phyloP scores from a whole-genome alignment of 192 early-diverging fungal species.

The Coemansia sp. region DNA sequence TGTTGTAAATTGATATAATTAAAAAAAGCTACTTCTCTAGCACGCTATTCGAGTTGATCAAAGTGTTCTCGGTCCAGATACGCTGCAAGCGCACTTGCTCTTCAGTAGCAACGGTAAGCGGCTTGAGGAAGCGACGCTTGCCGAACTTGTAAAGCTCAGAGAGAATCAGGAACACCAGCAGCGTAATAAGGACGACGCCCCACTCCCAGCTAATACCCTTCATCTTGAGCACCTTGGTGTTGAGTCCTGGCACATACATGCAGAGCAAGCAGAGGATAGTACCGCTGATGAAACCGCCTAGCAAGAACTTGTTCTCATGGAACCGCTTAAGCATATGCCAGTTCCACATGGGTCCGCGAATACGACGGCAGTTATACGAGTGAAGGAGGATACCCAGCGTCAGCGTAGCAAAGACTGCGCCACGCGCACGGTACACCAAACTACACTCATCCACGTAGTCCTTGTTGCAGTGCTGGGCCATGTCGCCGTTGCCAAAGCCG shows the following conservation, averaged over 20 bases:
- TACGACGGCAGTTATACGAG: slow-evolving; percentile 72
- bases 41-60: slow-evolving; percentile 19
- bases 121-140: slow-evolving; percentile 54
- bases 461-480: slow-evolving; percentile 61
- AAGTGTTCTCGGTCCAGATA: slow-evolving; percentile 54
- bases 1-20: neutral
- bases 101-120: slow-evolving; percentile 34
- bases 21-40: slow-evolving; percentile 14
- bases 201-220: slow-evolving; percentile 70
- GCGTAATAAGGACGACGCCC: slow-evolving; percentile 61
- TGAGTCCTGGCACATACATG: slow-evolving; percentile 68
- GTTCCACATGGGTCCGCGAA: slow-evolving; percentile 62
- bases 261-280: slow-evolving; percentile 55
- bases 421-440: slow-evolving; percentile 68
- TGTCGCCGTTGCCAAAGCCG: slow-evolving; percentile 60
- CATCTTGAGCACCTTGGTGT: slow-evolving; percentile 63
- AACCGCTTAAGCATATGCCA: slow-evolving; percentile 43
- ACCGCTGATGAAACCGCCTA: slow-evolving; percentile 50
- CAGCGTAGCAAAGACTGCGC: slow-evolving; percentile 67
- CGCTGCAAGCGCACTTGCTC: slow-evolving; percentile 50
- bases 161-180: slow-evolving; percentile 61
- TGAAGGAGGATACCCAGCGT: slow-evolving; percentile 71
- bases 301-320: slow-evolving; percentile 57
- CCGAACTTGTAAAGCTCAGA: slow-evolving; percentile 68
- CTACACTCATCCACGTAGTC: slow-evolving; percentile 57